Evolutionary conservation across 257 asterid species (phyloP), one percentile per base, ranked within the genome.

Genomic region (Rubia yunnanensis): DNA sequence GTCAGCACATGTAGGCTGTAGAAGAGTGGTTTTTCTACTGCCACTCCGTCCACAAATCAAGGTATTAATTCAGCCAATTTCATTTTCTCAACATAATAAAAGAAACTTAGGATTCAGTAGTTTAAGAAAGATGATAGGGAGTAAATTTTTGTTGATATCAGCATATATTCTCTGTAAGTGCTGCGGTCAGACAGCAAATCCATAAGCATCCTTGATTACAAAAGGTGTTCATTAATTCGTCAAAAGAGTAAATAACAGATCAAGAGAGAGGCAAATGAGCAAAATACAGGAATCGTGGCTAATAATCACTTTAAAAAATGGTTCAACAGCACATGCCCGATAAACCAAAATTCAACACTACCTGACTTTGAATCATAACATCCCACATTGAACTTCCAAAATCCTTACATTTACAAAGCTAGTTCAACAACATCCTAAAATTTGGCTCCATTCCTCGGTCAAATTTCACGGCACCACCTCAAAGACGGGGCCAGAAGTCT

Each of bases 101-200:
- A 6, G 15, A 44, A 53, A 27, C 13, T 22, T 24, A 36, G 54
- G 44, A 32, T 44, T 32, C 31, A 7, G 4, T 32, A 63, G n/a
- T 48, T n/a, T 3, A 44, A 57, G 63, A 36, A 63, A 24, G 17
- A 41, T 31, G 17, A 22, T 28, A 23, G 50, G 55, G 36, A 38
- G 63, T 57, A 23, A 73, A 91, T n/a, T 96, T 95, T 91, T 82
- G 84, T 91, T 88, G 64, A 91, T 91, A 75, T 76, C 86, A 41
- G 91, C 91, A 74, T 88, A 91, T 80, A 86, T 94, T 86, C 98
- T 83, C 62, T 91, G 96, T 49, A 83, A 70, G 74, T 91, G 98
- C 76, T 91, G 98, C 66, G 98, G 96, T 73, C 98, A 84, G 69
- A 91, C 98, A 63, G 94, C 86, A 77, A 91, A 91, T 66, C 98